Evolutionary conservation across 1,284 basidiomycete species (phyloP).

Genomic region (Ceratobasidium sp.): DNA sequence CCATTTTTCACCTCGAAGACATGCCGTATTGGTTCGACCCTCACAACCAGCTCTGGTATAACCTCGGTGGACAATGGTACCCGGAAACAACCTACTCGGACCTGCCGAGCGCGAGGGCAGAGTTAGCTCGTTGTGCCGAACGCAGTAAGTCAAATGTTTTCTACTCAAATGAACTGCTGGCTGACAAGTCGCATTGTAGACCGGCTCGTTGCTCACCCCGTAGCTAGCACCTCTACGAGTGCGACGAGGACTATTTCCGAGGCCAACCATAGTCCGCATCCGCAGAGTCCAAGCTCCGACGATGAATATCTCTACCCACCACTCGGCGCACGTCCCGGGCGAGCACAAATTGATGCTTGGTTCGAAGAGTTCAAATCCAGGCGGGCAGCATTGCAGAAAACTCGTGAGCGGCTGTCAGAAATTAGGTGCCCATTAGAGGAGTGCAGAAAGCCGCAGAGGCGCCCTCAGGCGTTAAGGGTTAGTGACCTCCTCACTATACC

Average conservation of each 20-base stretch:
- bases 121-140: neutral
- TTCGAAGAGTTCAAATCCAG: slow-evolving; percentile 24
- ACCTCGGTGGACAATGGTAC: slow-evolving; percentile 14
- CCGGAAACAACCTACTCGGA: neutral
- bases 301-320: slow-evolving; percentile 25
- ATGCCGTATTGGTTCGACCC: slow-evolving; percentile 36
- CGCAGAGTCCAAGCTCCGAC: neutral
- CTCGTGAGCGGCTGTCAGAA: slow-evolving; percentile 17
- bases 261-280: neutral
- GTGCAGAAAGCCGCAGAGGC: slow-evolving; percentile 32
- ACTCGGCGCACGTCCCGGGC: neutral
- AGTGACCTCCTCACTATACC: neutral
- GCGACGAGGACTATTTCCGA: neutral
- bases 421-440: slow-evolving; percentile 17
- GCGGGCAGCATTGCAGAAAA: slow-evolving; percentile 5
- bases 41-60: slow-evolving; percentile 8
- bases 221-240: neutral
- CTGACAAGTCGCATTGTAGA: neutral
- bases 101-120: neutral
- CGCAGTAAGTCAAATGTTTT: neutral
- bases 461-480: slow-evolving; percentile 38
- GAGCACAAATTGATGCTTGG: slow-evolving; percentile 25
- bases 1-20: neutral
- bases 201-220: neutral
- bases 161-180: neutral